phyloP scores from a whole-genome alignment of 306 rosid genomes.

The Oemleria cerasiformis region DNA sequence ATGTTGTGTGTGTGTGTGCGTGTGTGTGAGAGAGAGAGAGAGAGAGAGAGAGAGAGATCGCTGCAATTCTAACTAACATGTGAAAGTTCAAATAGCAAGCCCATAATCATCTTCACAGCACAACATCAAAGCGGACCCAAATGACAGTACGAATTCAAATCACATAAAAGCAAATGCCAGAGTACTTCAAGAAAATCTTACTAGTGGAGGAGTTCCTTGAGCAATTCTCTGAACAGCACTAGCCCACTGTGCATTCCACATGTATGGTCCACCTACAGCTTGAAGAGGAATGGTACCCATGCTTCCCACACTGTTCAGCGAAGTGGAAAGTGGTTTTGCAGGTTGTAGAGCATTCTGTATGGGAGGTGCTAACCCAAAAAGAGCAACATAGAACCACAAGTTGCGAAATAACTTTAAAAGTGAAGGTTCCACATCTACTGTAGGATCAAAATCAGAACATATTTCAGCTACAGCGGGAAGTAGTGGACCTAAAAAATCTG shows the following conservation, averaged over 20 bases:
- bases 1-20: neutral
- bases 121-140: neutral
- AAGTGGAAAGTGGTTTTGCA: conserved; percentile 64
- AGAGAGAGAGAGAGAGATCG: neutral
- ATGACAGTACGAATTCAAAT: neutral
- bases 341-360: conserved; percentile 62
- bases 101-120: neutral
- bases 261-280: conserved; percentile 93
- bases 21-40: neutral
- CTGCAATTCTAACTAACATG: neutral
- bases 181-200: conserved; percentile 41
- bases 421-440: conserved; percentile 82
- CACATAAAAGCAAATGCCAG: neutral
- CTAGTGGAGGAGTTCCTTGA: conserved; percentile 98
- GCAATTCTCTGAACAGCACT: conserved; percentile 85
- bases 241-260: conserved; percentile 91
- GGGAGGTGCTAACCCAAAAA: conserved; percentile 98
- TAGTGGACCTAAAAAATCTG: conserved; percentile 93
- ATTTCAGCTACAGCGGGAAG: conserved; percentile 98
- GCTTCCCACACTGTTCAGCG: conserved; percentile 85
- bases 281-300: conserved; percentile 76
- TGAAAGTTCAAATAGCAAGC: neutral
- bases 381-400: conserved; percentile 96
- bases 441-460: conserved; percentile 93
- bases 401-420: conserved; percentile 92